Evolutionary conservation across 2,329 filamentous ascomycete genomes (phyloP), one percentile per base, ranked within the genome.

Genomic region (Aspergillus tamarii): DNA sequence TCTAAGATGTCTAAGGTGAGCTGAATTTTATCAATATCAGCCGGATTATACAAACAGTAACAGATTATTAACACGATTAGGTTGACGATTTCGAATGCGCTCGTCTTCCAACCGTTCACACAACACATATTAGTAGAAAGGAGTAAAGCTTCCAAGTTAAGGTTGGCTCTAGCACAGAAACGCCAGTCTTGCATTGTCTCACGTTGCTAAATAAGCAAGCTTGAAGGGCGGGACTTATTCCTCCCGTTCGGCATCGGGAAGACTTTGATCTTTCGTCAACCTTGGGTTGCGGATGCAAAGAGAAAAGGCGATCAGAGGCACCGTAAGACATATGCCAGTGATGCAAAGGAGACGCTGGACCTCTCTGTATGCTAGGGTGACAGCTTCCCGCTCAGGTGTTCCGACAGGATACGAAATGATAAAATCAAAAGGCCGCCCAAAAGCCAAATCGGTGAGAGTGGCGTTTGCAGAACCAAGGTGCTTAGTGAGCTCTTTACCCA

Each of bases 341-440:
- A 85, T 84, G 64, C 82, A 84, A 9, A 85, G 74, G 39, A 84
- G 64, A 3, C 79, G 71, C 70, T 85, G 83, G 0, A 80, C 77
- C 57, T 82, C 73, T 61, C 76, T 77, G 64, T 84, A 85, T 6
- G 79, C 77, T 9, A 74, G 67, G 56, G 84, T 78, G 3, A 81
- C 78, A 0, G 76, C 78, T 30, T 80, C 76, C 19, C 83, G 77
- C 41, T 79, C 75, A 0, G 76, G 73, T 0, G 83, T 84, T 1
- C 82, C 84, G 0, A 82, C 73, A 0, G 83, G 80, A 60, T 83
- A 80, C 0, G 67, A 65, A 0, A 59, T 48, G 1, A 76, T 72
- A 43, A 80, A 78, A 0, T 62, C 63, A 54, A 85, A 78, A 0
- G 84, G 84, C 32, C 77, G 64, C 1, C 66, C 79, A 75, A 79